These are phyloP conservation scores for Solanum tarapatanum DNA, from an alignment of 257 asterid species.

Conservation along the genomic window DNA sequence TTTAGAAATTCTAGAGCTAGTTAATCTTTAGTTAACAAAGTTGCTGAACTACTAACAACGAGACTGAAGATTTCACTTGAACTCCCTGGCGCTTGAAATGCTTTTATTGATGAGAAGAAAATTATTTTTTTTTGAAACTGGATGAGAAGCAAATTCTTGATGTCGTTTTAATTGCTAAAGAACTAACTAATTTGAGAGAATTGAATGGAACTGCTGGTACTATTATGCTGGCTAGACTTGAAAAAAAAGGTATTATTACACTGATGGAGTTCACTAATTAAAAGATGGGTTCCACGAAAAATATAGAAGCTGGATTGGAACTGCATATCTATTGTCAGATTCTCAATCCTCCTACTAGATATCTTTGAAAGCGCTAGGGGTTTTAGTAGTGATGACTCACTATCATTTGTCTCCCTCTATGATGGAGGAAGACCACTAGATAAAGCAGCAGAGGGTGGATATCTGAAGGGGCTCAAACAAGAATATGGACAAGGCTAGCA, in stretches of 20 bases:
- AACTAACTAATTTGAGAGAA: not conserved
- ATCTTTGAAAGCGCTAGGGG: not conserved
- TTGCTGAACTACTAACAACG: not conserved
- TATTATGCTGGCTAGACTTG: not conserved
- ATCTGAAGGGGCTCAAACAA: not conserved
- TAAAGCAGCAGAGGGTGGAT: not conserved
- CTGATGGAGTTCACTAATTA: not conserved
- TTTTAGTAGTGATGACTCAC: not conserved
- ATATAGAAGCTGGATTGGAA: not conserved
- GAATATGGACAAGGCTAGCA: not conserved
- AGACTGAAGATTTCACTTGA: not conserved
- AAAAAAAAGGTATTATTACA: not conserved
- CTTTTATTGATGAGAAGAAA: not conserved
- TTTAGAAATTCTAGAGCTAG: not conserved
- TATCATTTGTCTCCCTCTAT: not conserved
- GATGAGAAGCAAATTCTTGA: not conserved
- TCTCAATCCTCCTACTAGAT: not conserved
- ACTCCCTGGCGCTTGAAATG: not conserved
- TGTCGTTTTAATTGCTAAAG: not conserved
- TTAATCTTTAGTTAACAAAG: not conserved
- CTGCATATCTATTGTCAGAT: not conserved
- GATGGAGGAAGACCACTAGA: not conserved
- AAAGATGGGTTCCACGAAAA: not conserved
- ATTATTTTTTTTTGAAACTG: not conserved
- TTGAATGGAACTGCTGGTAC: not conserved